Base-by-base conservation (phyloP, 306 rosid genomes). In the Rosa chinensis region DNA sequence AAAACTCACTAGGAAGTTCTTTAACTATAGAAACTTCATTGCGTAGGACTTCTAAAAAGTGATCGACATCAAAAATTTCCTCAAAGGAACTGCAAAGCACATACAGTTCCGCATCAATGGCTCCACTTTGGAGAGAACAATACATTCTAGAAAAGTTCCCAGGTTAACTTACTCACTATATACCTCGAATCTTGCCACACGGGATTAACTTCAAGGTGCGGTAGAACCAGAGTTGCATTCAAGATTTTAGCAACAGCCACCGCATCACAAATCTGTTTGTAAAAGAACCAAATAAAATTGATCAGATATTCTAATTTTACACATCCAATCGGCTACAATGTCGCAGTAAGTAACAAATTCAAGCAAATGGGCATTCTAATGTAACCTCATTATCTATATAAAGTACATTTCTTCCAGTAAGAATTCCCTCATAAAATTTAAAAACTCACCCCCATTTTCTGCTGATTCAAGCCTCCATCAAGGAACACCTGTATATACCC, bases 131-230 rank as follows among this genome's bases (percentile, higher is more conserved):
- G 50, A 61, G 20, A 68, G 77, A 75, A 74, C 6, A 52, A 50
- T 3, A 44, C 32, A 78, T 47, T 69, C 8, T 66, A 73, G 66
- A 16, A 39, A 82, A 58, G 71, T 61, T 40, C 62, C 73, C 74
- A 64, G 68, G 42, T 75, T 18, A 40, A 61, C 68, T 7, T 23
- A 68, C 79, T 79, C 48, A 80, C 81, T 72, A 68, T 77, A 47
- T 89, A 90, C 99, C 99, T 95, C 35, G 97, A 89, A 84, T 95
- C 99, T 83, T 75, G 81, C 99, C 99, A 92, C 79, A 95, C 99
- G 28, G 99, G 96, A 88, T 95, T 95, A 52, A 95, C 82, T 88
- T 95, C 98, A 79, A 95, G 96, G 81, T 89, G 89, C 5, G 99
- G 98, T 74, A 95, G 85, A 77, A 95, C 97, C 71, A 95, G 88